Percentiles rank a stretch among this genome's conserved stretches.
Evolutionary conservation across 495 filamentous ascomycete genomes (phyloP).

Genomic region (Hypoxylon lienhwacheense): DNA sequence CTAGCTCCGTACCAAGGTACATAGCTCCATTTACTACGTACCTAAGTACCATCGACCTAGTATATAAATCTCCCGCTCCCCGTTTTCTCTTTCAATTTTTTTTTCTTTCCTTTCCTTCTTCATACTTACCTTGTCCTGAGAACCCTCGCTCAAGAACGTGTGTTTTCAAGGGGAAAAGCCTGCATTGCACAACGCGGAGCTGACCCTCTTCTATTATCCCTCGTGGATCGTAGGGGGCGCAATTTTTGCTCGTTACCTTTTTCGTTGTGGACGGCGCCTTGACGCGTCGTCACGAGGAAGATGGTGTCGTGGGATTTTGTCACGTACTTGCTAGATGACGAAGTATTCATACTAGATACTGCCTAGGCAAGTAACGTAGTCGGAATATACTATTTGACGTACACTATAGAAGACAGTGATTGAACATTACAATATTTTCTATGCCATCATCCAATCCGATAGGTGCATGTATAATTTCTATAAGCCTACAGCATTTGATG

Average conservation of each 20-base stretch:
- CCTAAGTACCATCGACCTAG: too few relatives aligned
- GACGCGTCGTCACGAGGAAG: conserved; percentile 30
- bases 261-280: conserved; percentile 23
- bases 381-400: too few relatives aligned
- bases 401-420: too few relatives aligned
- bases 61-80: conserved; percentile 4
- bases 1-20: conserved; percentile 21
- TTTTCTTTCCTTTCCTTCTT: conserved; percentile 33
- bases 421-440: too few relatives aligned
- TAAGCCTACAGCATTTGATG: too few relatives aligned
- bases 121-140: conserved; percentile 30
- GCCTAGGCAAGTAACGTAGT: too few relatives aligned
- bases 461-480: too few relatives aligned
- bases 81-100: background rate
- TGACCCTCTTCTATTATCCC: conserved; percentile 32
- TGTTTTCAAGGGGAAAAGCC: conserved; percentile 19
- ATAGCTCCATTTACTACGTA: conserved; percentile 7
- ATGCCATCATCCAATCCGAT: too few relatives aligned
- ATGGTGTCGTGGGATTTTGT: background rate
- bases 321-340: too few relatives aligned
- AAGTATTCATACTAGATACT: too few relatives aligned
- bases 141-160: conserved; percentile 20
- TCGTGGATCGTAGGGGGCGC: conserved; percentile 31
- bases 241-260: conserved; percentile 25
- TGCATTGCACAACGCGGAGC: conserved; percentile 34